Evolutionary conservation across 2,329 filamentous ascomycete genomes (phyloP).

Genomic region (Cercospora janseana): DNA sequence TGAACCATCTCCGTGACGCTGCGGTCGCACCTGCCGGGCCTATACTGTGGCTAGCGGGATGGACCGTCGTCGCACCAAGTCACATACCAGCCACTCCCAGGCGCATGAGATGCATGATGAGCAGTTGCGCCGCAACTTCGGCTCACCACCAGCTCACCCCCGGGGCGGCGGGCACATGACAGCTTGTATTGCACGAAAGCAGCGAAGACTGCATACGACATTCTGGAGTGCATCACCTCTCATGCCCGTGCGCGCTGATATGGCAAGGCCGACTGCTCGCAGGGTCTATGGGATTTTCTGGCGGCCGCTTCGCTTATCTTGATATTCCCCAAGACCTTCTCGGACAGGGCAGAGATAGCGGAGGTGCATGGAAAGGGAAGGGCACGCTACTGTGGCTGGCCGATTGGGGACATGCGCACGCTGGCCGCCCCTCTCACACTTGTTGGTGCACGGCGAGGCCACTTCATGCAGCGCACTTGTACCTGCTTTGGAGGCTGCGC

Average conservation of each 20-base stretch:
- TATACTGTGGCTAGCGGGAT: slow-evolving; percentile 8
- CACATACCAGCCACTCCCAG: slow-evolving; percentile 5
- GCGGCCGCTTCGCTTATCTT: slow-evolving; percentile 11
- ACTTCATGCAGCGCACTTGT: not conserved
- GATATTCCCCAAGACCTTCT: not conserved
- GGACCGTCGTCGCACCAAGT: slow-evolving; percentile 15
- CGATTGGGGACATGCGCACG: not conserved
- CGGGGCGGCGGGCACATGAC: no score
- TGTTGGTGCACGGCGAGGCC: not conserved
- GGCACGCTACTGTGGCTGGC: not conserved
- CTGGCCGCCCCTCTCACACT: no score
- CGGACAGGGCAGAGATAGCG: slow-evolving; percentile 2
- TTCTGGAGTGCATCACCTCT: not conserved
- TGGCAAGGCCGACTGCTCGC: slow-evolving; percentile 8
- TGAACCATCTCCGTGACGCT: not conserved
- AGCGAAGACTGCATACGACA: slow-evolving; percentile 8
- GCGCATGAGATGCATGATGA: no score
- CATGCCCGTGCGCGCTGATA: slow-evolving; percentile 7
- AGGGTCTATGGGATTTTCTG: slow-evolving; percentile 9
- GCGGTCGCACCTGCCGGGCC: not conserved
- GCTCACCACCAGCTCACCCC: no score
- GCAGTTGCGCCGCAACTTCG: slow-evolving; percentile 13
- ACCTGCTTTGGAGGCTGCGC: not conserved
- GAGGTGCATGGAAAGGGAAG: not conserved
- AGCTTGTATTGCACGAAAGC: slow-evolving; percentile 17